Percentiles rank a stretch among this genome's conserved stretches.
Conservation (phyloP, 192 early-diverging fungal genomes). For the Backusella tuberculispora region DNA sequence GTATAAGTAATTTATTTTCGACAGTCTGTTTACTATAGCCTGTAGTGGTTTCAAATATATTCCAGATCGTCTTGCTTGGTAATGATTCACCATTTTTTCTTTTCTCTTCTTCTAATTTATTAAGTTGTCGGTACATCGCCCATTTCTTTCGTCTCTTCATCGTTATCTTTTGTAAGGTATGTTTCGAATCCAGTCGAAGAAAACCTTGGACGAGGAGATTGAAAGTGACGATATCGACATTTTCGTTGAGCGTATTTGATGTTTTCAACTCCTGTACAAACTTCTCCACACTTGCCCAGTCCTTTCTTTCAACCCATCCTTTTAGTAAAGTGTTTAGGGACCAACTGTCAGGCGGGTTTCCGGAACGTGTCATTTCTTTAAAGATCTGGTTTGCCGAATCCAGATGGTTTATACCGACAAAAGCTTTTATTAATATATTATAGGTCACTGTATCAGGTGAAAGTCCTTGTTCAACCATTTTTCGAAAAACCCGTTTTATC, state of each 20-base stretch:
- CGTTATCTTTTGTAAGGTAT: background rate
- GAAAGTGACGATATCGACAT: constrained; percentile 27
- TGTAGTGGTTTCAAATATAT: constrained; percentile 23
- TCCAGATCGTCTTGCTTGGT: constrained; percentile 5
- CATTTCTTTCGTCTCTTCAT: background rate
- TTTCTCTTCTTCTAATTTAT: background rate
- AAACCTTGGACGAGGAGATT: constrained; percentile 28
- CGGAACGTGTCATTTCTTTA: constrained; percentile 17
- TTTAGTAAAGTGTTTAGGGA: constrained; percentile 27
- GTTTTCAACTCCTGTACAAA: constrained; percentile 20
- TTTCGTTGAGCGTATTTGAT: background rate
- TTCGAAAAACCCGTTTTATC: background rate
- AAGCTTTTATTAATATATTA: constrained; percentile 36
- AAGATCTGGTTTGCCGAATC: constrained; percentile 24
- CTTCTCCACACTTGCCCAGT: constrained; percentile 23
- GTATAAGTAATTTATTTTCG: constrained; percentile 8
- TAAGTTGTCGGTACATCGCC: background rate
- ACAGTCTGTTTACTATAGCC: constrained; percentile 5
- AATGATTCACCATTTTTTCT: background rate
- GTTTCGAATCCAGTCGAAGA: constrained; percentile 18
- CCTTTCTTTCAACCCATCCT: constrained; percentile 22
- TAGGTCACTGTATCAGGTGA: constrained; percentile 25
- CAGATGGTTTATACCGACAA: constrained; percentile 16
- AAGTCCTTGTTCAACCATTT: constrained; percentile 4
- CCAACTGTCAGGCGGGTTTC: constrained; percentile 18